Evolutionary conservation across 2,329 filamentous ascomycete genomes (phyloP), one percentile per base, ranked within the genome.

Genomic region (Teratosphaeria zuluensis): DNA sequence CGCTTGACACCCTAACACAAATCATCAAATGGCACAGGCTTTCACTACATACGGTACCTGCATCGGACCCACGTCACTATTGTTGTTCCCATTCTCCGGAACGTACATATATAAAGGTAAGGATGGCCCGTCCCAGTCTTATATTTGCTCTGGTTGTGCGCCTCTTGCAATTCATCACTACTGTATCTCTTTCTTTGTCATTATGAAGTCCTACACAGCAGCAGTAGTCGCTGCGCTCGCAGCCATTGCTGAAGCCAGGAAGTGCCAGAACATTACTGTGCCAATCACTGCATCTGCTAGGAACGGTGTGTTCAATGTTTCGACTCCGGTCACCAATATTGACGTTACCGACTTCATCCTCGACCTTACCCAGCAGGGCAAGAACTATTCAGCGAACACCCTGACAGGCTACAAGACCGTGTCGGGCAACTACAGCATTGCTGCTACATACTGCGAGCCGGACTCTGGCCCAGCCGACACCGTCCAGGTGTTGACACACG

Each of bases 371-470:
- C 73, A 74, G 42, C 77, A 80, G 51, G 78, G 78, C n/a, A 66
- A 72, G 51, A 81, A 85, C 65, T 81, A 76, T 64, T 76, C 77
- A 0, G 69, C 73, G 1, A 65, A 71, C 9, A 64, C 78, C 1
- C 68, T 82, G 1, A 68, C 70, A n/a, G 80, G 77, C 46, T 82
- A 81, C 64, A 66, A 74, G 31, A 81, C 77, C 0, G 71, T 84
- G 16, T 68, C 73, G 1, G 82, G 81, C 33, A 75, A 72, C 28
- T 87, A 85, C 72, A 69, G 80, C 4, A 80, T 88, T 54, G 80
- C 77, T 4, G 80, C 82, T 0, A 83, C 81, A 9, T 85, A 85
- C 74, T 88, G 85, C 71, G 72, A 77, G 56, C 84, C 85, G 0
- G 76, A 80, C 59, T 65, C 64, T 5, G 78, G 69, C 11, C 56